Evolutionary conservation across 2,329 filamentous ascomycete genomes (phyloP).

Genomic region (Fonsecaea erecta): DNA sequence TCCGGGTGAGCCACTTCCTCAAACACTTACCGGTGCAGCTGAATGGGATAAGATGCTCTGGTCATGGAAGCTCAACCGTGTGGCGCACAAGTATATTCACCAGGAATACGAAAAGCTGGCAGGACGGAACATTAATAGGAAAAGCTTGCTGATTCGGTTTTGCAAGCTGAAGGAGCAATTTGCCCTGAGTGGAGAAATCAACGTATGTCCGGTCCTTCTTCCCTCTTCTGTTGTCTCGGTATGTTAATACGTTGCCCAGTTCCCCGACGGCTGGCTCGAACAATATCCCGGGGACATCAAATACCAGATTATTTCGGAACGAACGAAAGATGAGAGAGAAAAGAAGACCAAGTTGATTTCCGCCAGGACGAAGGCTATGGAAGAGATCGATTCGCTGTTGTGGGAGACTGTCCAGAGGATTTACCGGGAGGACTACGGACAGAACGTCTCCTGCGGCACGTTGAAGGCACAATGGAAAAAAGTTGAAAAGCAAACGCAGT

Average conservation of each 20-base stretch:
- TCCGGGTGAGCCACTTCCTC: background rate
- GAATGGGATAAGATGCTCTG: constrained; percentile 24
- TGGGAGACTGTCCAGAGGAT: background rate
- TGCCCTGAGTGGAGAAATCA: constrained; percentile 13
- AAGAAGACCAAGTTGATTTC: background rate
- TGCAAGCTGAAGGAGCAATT: constrained; percentile 21
- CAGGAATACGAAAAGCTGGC: constrained; percentile 15
- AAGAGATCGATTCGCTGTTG: background rate
- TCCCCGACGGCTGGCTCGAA: constrained; percentile 4
- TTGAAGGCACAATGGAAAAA: background rate
- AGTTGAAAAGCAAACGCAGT: background rate
- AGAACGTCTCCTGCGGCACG: background rate
- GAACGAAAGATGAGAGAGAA: background rate
- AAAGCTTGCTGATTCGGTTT: constrained; percentile 16
- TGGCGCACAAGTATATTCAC: constrained; percentile 14
- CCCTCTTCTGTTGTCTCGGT: background rate
- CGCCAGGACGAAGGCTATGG: background rate
- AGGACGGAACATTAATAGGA: background rate
- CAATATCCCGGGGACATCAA: background rate
- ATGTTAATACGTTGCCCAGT: constrained; percentile 1
- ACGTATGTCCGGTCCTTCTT: constrained; percentile 12
- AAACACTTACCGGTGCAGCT: constrained; percentile 3
- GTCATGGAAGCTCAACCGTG: constrained; percentile 14
- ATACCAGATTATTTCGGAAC: constrained; percentile 1
- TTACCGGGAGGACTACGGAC: background rate